Conservation (phyloP, 2,329 filamentous ascomycete genomes). For the Mycogone perniciosa region DNA sequence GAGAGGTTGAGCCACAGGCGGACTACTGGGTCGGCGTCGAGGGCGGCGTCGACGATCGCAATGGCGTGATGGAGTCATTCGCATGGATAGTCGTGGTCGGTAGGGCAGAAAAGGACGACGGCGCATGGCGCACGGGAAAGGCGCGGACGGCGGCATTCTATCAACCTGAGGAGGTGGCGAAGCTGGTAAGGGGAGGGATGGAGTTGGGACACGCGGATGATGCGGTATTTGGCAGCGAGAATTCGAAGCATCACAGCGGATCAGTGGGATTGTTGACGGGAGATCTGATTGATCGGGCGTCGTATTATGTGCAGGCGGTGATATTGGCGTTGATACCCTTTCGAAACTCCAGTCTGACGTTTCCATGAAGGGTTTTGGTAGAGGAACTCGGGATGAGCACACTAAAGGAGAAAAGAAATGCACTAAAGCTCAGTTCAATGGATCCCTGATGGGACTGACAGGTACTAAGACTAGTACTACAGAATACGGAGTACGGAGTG, state of each 20-base stretch:
- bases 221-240: slow-evolving; percentile 28
- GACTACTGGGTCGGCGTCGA: slow-evolving; percentile 38
- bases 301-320: slow-evolving; percentile 34
- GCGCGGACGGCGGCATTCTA: slow-evolving; percentile 34
- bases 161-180: slow-evolving; percentile 31
- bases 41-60: slow-evolving; percentile 31
- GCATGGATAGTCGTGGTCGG: slow-evolving; percentile 33
- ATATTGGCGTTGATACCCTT: slow-evolving; percentile 37
- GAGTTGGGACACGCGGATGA: slow-evolving; percentile 37
- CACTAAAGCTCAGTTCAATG: neutral
- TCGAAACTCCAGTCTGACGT: slow-evolving; percentile 29
- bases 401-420: neutral
- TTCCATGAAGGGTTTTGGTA: slow-evolving; percentile 11
- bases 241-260: slow-evolving; percentile 33
- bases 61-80: slow-evolving; percentile 28
- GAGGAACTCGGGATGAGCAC: neutral
- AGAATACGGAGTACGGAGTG: no score
- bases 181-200: slow-evolving; percentile 30
- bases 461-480: no score
- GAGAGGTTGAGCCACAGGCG: slow-evolving; percentile 23
- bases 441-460: no score
- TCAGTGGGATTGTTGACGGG: slow-evolving; percentile 36
- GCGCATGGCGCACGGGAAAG: slow-evolving; percentile 25
- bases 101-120: slow-evolving; percentile 17
- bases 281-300: slow-evolving; percentile 29